Evolutionary conservation across 106 monocot species (phyloP), one percentile per base, ranked within the genome.

Genomic region (Acorus gramineus): DNA sequence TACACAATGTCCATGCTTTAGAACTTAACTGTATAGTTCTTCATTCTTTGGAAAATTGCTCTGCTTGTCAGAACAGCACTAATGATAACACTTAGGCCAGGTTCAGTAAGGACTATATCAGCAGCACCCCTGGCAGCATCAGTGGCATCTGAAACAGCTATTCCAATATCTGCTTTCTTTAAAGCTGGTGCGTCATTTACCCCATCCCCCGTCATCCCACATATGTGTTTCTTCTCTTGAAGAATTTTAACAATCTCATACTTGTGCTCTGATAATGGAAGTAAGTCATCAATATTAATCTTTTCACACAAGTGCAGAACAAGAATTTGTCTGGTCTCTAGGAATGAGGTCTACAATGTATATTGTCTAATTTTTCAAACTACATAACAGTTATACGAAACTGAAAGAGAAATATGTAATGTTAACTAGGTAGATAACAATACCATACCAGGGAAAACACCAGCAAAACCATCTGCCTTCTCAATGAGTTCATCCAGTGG

Each of bases 171-270:
- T 4, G 84, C 84, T 74, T 80, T 80, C 73, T 84, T 84, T 56
- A 84, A 49, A 54, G 84, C 84, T 49, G 84, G 84, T 44, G 84
- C 84, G 74, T 84, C 84, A 64, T 84, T 84, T 12, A 84, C 84
- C 13, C 84, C 84, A 74, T 84, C 84, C 8, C 84, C 84, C n/a
- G 84, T 84, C 84, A 84, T 84, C 14, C 84, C 84, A 59, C 79
- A 79, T 5, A 86, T 63, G 52, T 86, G 82, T 42, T 76, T 69
- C 57, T 76, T 79, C 49, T 77, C 79, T 61, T 86, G 86, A 54
- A 86, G 76, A 60, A 82, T 86, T 66, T 77, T 86, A 61, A 86
- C 86, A 62, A 86, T 86, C 61, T 86, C 82, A 52, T 86, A 86
- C 74, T 86, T 82, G 66, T 86, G 82, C 68, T 86, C 86, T 79